A percentile compares a stretch with the other conserved stretches of the same genome.
Conservation (phyloP, 139 green algal species). For the Chlorokybus atmophyticus region DNA sequence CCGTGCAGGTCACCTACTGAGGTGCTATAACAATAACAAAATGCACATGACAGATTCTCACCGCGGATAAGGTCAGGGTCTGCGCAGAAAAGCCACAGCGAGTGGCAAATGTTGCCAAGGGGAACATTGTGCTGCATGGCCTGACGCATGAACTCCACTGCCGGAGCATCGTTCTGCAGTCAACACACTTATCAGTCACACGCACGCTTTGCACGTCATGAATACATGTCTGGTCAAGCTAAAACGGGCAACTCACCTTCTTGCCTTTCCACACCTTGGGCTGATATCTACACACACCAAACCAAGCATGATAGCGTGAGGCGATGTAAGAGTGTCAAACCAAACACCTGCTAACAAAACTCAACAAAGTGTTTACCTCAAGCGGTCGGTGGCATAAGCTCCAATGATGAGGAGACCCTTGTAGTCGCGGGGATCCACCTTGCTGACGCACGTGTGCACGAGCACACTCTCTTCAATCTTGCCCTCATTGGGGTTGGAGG, state of each 20-base stretch:
- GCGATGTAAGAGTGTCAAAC: no score
- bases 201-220: no score
- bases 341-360: no score
- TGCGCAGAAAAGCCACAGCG: neutral
- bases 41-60: no score
- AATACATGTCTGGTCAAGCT: no score
- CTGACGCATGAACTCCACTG: neutral
- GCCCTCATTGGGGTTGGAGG: neutral
- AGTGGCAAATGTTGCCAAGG: neutral
- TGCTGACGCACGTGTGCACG: neutral
- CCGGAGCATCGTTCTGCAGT: neutral
- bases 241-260: no score
- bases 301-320: no score
- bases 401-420: neutral
- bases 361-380: no score
- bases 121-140: neutral
- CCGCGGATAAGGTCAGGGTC: neutral
- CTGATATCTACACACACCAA: no score
- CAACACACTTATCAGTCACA: no score
- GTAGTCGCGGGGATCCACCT: neutral
- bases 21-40: no score
- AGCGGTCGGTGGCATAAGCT: neutral
- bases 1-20: no score
- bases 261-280: neutral
- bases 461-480: neutral